Base-by-base conservation (phyloP, 805 yeast genomes). In the Yamadazyma insecticola region DNA sequence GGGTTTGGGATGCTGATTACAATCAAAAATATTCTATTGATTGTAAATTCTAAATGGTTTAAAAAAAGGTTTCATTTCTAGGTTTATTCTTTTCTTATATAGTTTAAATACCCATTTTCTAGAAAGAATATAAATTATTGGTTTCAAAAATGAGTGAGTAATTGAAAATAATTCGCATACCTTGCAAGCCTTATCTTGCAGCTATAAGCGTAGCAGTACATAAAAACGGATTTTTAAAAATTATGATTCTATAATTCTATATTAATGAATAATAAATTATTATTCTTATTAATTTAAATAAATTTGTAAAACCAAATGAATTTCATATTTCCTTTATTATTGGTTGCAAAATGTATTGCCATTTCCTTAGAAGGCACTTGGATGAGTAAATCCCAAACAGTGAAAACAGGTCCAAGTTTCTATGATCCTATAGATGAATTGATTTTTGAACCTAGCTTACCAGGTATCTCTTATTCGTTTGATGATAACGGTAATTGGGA, bases 1-100 rank as follows among this genome's bases (percentile, higher is more conserved):
- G 97, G 71, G 82, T 86, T 37, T 85, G 79, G 68, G 79, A 76
- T 46, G 46, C 72, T 37, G 59, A 67, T 44, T 51, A 67, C 44
- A 48, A 45, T 32, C 55, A 59, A 49, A 66, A 66, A 48, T 66
- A 57, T 51, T 33, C 60, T 24, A 41, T 66, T 30, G 49, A 39
- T 38, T 66, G 72, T 51, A 37, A 47, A 32, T 62, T 60, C 39
- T 47, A 39, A 30, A 4, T 16, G 11, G 13, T 18, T 25, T 26
- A 14, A n/a, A 23, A 12, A 11, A 23, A 26, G 28, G 19, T 9
- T 16, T 18, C 19, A 19, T 17, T 15, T 15, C 19, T 18, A 24
- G 33, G 28, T 28, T 30, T 30, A 19, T 24, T 25, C 24, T 17
- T 28, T 24, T 30, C 26, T 31, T 26, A 31, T 25, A 26, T 31